Evolutionary conservation across 176 grass and related monocot genomes (phyloP).

Genomic region (Saccharum spontaneum): DNA sequence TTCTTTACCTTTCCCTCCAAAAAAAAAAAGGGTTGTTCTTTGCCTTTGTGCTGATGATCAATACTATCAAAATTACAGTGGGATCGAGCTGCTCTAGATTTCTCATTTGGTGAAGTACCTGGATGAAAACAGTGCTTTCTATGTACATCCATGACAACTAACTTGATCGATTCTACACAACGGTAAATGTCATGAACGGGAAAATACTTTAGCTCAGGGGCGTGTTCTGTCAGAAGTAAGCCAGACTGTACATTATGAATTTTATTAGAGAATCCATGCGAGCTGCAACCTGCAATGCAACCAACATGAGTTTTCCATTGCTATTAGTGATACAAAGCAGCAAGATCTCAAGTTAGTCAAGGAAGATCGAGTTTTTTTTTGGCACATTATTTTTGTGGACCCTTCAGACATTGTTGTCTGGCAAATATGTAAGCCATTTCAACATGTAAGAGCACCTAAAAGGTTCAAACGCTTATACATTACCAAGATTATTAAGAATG

Average conservation of each 20-base stretch:
- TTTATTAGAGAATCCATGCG: background rate
- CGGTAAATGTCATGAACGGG: too few species aligned
- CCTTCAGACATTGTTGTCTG: background rate
- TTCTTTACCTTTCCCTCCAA: background rate
- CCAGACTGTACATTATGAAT: background rate
- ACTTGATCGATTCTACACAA: background rate
- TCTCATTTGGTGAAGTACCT: background rate
- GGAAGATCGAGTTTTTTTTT: background rate
- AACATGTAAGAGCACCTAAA: conserved; percentile 2
- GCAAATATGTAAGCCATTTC: background rate
- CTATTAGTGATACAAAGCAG: background rate
- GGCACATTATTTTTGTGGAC: background rate
- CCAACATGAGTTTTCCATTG: background rate
- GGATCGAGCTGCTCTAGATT: background rate
- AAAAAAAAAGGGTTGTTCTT: too few species aligned
- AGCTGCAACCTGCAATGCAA: background rate
- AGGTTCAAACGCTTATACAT: background rate
- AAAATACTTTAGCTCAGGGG: too few species aligned
- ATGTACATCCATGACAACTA: background rate
- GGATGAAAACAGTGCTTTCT: background rate
- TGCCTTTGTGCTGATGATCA: background rate
- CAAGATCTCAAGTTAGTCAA: background rate
- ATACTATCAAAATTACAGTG: background rate
- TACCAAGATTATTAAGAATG: background rate
- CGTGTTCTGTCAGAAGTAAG: background rate